Percentiles rank a stretch among this genome's conserved stretches.
phyloP scores from a whole-genome alignment of 768 basidiomycete species.

The Holtermannia corniformis region DNA sequence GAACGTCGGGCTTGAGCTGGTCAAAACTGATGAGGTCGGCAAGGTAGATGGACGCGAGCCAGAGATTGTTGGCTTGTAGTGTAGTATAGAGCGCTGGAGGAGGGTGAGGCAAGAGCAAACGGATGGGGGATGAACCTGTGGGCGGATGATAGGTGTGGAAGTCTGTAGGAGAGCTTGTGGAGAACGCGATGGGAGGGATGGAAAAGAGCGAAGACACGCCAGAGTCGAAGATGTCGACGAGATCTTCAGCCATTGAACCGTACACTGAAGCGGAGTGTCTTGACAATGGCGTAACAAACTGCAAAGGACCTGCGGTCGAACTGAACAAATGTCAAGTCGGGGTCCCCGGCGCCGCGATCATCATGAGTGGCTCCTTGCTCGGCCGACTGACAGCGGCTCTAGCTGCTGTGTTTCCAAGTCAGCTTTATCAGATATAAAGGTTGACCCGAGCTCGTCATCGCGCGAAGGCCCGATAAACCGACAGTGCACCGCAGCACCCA shows the following conservation, averaged over 20 bases:
- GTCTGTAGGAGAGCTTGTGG: slow-evolving; percentile 5
- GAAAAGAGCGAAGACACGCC: slow-evolving; percentile 23
- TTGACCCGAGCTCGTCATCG: not conserved
- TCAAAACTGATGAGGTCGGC: slow-evolving; percentile 22
- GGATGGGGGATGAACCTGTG: slow-evolving; percentile 2
- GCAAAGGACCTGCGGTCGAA: not conserved
- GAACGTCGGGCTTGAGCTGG: not conserved
- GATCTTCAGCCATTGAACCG: slow-evolving; percentile 12
- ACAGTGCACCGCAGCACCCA: not conserved
- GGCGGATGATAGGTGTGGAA: slow-evolving; percentile 13
- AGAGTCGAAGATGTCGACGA: slow-evolving; percentile 28
- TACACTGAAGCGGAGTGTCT: not conserved
- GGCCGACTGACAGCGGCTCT: too few relatives aligned
- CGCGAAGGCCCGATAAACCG: not conserved
- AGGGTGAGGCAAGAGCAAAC: slow-evolving; percentile 25
- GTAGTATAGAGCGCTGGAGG: slow-evolving; percentile 29
- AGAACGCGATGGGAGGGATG: slow-evolving; percentile 31
- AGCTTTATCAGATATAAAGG: not conserved
- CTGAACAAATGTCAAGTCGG: too few relatives aligned
- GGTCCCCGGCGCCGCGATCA: too few relatives aligned
- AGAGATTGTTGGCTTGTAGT: slow-evolving; percentile 34
- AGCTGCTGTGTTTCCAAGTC: too few relatives aligned
- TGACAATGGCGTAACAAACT: not conserved
- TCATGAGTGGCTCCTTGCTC: too few relatives aligned
- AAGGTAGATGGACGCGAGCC: slow-evolving; percentile 32